Base-by-base conservation (phyloP, 495 filamentous ascomycete genomes). In the Pyrenopolyporus hunteri region DNA sequence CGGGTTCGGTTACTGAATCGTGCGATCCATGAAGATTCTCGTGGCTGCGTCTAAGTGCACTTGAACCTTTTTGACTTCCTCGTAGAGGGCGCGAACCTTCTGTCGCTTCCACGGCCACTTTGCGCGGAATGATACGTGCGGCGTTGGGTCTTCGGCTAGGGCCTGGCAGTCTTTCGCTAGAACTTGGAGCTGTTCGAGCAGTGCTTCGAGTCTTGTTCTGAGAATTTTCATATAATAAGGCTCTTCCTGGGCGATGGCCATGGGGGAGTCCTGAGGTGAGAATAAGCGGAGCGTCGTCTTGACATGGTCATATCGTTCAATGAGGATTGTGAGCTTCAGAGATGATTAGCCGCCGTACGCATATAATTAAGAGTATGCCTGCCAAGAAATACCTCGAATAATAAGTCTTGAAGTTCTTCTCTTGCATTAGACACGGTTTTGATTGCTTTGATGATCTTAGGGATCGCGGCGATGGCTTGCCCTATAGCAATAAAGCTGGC, bases 401-500 rank as follows among this genome's bases (percentile, higher is more conserved):
- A 6, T 14, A 45, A 13, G 10, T 45, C 42, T 45, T 45, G 42
- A 1, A 45, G 11, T 17, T 45, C 42, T 26, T 45, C n/a, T 13
- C 42, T 26, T 11, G 42, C 6, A 3, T 45, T 26, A 3, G 42
- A 13, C 1, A 45, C 42, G 3, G 9, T 45, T 14, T 13, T 28
- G 6, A 45, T 14, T 13, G 23, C 23, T 8, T 26, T 45, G 8
- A 29, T 45, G 25, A 45, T 28, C 42, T 45, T 45, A 1, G 42
- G 42, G n/a, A 45, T 45, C 2, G 42, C 42, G 11, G 2, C 42
- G 1, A 45, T 3, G 6, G 22, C 42, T 13, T 45, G 42, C 1
- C 42, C 42, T 14, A 45, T 45, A 45, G 42, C 42, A 10, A 45
- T 45, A 9, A 45, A 45, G 25, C 42, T 45, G 11, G 42, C 22